Percentiles rank a stretch among this genome's conserved stretches.
These are phyloP conservation scores for Silene coronaria DNA, from an alignment of 179 eudicot species.

Conservation along the genomic window DNA sequence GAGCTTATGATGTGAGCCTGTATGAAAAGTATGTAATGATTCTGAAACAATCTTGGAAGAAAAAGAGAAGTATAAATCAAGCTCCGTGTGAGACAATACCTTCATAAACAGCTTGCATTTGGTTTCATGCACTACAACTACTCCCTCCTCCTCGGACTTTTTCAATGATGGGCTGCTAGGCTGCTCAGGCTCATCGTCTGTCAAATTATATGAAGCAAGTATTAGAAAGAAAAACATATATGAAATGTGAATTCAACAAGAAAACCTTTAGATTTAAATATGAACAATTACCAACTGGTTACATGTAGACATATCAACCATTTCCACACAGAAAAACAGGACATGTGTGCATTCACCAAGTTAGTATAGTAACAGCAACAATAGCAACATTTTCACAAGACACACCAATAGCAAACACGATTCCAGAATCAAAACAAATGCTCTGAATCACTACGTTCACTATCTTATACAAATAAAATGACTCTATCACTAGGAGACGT, in stretches of 20 bases:
- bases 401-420: not conserved
- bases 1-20: too few relatives aligned
- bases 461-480: not conserved
- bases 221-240: constrained; percentile 2
- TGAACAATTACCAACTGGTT: not conserved
- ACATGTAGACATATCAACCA: not conserved
- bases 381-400: not conserved
- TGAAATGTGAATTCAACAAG: not conserved
- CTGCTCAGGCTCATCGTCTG: constrained; percentile 79
- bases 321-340: not conserved
- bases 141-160: constrained; percentile 77
- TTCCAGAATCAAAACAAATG: not conserved
- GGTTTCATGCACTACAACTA: constrained; percentile 72
- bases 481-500: not conserved
- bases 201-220: constrained; percentile 16
- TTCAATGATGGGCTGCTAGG: constrained; percentile 93
- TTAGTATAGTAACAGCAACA: not conserved
- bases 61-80: not conserved
- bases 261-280: not conserved
- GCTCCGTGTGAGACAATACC: constrained; percentile 35
- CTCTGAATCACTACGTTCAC: not conserved
- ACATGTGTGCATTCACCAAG: not conserved
- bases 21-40: too few relatives aligned
- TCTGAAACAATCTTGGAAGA: too few relatives aligned
- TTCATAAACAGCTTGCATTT: constrained; percentile 90